Conservation (phyloP, 768 basidiomycete genomes). For the Coprinopsis sp. region DNA sequence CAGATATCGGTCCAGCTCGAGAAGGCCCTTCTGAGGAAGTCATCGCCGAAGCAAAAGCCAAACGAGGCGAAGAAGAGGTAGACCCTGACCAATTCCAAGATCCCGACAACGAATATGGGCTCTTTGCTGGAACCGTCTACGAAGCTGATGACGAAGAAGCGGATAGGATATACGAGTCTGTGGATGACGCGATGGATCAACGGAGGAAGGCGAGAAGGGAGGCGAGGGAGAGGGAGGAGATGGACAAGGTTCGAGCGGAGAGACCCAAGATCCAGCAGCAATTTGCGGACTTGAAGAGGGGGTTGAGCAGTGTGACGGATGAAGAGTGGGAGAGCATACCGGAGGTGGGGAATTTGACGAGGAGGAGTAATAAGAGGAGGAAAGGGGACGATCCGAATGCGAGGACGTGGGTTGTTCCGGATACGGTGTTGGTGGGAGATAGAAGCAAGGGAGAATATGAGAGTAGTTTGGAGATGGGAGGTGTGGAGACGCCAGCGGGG, state of each 20-base stretch:
- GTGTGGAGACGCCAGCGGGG: too few species aligned
- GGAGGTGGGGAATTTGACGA: constrained; percentile 93
- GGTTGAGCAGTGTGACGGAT: constrained; percentile 80
- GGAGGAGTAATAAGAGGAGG: constrained; percentile 74
- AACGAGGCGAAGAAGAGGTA: constrained; percentile 85
- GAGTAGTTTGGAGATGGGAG: constrained; percentile 71
- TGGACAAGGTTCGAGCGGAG: constrained; percentile 74
- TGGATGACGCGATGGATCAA: constrained; percentile 87
- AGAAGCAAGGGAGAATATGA: constrained; percentile 71
- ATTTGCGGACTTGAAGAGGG: constrained; percentile 93
- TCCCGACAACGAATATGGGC: constrained; percentile 91
- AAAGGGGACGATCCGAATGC: too few species aligned
- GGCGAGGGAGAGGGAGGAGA: constrained; percentile 64
- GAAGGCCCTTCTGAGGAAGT: constrained; percentile 92
- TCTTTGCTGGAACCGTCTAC: constrained; percentile 94
- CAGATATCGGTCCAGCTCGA: constrained; percentile 97
- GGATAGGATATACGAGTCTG: constrained; percentile 89
- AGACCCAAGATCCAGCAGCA: constrained; percentile 95
- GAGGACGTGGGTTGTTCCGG: constrained; percentile 84
- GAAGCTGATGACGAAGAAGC: constrained; percentile 98
- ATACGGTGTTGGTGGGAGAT: constrained; percentile 88
- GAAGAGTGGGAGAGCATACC: constrained; percentile 93
- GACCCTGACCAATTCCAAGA: constrained; percentile 94
- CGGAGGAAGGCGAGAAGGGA: constrained; percentile 90
- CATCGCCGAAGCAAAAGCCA: constrained; percentile 83